phyloP scores from a whole-genome alignment of 768 basidiomycete species.

The Amanita muscaria region DNA sequence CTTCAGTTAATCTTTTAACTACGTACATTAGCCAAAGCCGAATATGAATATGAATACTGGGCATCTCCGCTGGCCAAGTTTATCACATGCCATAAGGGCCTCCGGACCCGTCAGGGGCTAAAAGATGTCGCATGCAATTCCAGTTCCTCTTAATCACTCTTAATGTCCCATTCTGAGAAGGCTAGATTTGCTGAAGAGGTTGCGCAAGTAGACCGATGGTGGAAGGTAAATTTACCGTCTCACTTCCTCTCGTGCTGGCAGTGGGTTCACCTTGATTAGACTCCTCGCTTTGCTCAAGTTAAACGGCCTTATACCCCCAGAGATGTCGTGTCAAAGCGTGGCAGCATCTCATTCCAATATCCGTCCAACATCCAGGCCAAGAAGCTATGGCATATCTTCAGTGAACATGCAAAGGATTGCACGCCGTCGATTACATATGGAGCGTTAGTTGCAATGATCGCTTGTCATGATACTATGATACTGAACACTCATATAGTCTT shows the following conservation, averaged over 20 bases:
- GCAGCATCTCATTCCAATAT: conserved; percentile 78
- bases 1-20: too few species aligned
- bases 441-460: conserved; percentile 58
- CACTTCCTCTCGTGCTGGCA: conserved; percentile 1
- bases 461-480: not conserved
- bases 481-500: conserved; percentile 45
- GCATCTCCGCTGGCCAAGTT: too few species aligned
- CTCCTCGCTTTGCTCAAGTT: conserved; percentile 78
- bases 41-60: too few species aligned
- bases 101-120: too few species aligned
- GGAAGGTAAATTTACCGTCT: conserved; percentile 50
- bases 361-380: conserved; percentile 79
- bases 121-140: too few species aligned
- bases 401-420: conserved; percentile 64
- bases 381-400: conserved; percentile 75
- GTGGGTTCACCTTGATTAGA: conserved; percentile 34
- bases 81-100: too few species aligned
- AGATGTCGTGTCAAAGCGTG: conserved; percentile 90
- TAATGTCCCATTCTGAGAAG: too few species aligned
- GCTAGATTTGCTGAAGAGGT: conserved; percentile 74
- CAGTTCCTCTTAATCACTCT: too few species aligned
- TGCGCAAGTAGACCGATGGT: conserved; percentile 82
- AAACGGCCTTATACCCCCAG: conserved; percentile 88
- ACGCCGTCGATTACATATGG: conserved; percentile 95
- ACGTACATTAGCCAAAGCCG: too few species aligned